These are phyloP conservation scores for Eucalyptus fibrosa DNA, from an alignment of 345 rosid genomes.

Conservation along the genomic window DNA sequence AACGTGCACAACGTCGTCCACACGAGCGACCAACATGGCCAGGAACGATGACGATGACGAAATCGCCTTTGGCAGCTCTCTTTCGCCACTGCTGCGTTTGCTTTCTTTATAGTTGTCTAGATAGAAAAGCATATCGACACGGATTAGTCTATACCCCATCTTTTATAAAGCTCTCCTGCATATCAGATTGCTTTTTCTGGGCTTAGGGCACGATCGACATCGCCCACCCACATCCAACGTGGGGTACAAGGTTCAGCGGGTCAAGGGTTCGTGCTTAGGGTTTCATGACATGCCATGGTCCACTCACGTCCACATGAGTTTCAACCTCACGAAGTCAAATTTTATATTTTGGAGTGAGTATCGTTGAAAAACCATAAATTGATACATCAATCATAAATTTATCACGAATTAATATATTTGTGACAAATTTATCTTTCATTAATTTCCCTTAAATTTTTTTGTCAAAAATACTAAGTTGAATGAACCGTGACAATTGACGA, in stretches of 20 bases:
- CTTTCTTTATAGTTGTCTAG: not conserved
- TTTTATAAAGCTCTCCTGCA: not conserved
- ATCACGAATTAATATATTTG: no score
- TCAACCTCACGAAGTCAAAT: not conserved
- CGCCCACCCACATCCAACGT: not conserved
- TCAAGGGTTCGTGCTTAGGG: not conserved
- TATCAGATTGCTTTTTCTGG: not conserved
- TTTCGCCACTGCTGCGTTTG: not conserved
- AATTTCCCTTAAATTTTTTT: no score
- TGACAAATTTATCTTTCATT: no score
- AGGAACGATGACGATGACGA: not conserved
- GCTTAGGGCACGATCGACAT: not conserved
- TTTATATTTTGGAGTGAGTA: not conserved
- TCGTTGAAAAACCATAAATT: no score
- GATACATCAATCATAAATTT: no score
- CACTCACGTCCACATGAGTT: not conserved
- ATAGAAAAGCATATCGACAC: not conserved
- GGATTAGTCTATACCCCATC: not conserved
- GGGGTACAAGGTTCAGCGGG: not conserved
- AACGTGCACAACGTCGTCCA: not conserved
- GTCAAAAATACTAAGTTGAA: no score
- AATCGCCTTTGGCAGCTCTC: not conserved
- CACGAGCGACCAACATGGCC: not conserved
- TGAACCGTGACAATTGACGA: fast-evolving
- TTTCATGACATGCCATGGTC: not conserved